Percentiles rank a stretch among this genome's conserved stretches.
phyloP scores from a whole-genome alignment of 2,329 filamentous ascomycete species.

The Cercospora canescens region DNA sequence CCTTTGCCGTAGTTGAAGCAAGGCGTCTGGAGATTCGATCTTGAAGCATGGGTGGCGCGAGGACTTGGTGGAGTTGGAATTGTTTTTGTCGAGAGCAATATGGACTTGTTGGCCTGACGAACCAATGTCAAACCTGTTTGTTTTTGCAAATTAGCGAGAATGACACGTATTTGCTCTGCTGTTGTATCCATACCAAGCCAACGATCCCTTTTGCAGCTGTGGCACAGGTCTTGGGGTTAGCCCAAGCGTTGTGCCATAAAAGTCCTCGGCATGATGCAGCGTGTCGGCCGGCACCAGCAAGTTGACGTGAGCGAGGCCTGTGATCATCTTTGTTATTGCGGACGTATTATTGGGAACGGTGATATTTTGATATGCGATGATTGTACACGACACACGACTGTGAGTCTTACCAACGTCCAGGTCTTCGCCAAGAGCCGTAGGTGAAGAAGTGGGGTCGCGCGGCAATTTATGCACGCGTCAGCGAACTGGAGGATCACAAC shows the following conservation, averaged over 20 bases:
- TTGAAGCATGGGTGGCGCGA: slow-evolving; percentile 61
- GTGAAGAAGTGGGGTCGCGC: background rate
- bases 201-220: slow-evolving; percentile 48
- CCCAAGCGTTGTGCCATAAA: slow-evolving; percentile 59
- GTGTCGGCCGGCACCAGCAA: slow-evolving; percentile 57
- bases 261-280: slow-evolving; percentile 52
- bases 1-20: slow-evolving; percentile 49
- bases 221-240: slow-evolving; percentile 56
- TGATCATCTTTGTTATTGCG: slow-evolving; percentile 44
- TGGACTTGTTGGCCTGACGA: slow-evolving; percentile 54
- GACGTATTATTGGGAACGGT: background rate
- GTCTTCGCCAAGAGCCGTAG: background rate
- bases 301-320: slow-evolving; percentile 59
- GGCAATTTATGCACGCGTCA: background rate
- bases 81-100: slow-evolving; percentile 50
- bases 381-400: background rate
- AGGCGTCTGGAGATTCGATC: slow-evolving; percentile 49
- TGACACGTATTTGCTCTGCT: slow-evolving; percentile 1
- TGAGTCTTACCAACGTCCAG: background rate
- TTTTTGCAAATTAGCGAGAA: background rate
- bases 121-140: slow-evolving; percentile 55
- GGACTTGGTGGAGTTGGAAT: slow-evolving; percentile 37
- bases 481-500: background rate
- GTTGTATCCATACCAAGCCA: slow-evolving; percentile 52
- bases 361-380: background rate